Percentiles rank a stretch among this genome's conserved stretches.
phyloP scores from a whole-genome alignment of 139 green algal species.

The Chlamydomonas applanata region DNA sequence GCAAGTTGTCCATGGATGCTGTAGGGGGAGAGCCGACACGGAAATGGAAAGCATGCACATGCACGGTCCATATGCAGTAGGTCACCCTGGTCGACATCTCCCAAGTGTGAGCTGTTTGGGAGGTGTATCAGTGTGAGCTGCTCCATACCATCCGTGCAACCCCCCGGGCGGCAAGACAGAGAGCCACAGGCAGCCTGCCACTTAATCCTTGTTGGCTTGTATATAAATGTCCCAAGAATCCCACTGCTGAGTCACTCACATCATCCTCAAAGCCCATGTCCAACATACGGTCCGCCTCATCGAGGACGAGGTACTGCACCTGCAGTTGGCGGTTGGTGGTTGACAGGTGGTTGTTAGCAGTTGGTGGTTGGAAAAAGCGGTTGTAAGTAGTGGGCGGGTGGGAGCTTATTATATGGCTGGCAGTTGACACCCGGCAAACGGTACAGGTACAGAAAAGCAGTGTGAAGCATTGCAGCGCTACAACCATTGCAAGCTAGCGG shows the following conservation, averaged over 20 bases:
- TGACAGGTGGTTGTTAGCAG: no score
- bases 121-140: no score
- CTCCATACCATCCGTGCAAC: no score
- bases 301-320: constrained; percentile 80
- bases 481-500: no score
- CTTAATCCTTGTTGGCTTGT: background rate
- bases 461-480: no score
- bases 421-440: background rate
- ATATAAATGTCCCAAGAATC: background rate
- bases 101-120: no score
- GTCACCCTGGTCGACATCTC: background rate
- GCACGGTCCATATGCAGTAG: background rate
- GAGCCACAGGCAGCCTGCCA: background rate
- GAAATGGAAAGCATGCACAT: no score
- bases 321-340: constrained; percentile 83
- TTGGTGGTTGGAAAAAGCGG: no score
- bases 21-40: no score
- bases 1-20: no score
- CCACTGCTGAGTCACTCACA: constrained; percentile 2
- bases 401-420: background rate
- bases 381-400: no score
- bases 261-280: constrained; percentile 89
- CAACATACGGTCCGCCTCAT: constrained; percentile 90
- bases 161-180: background rate
- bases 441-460: background rate